Conservation (phyloP, 768 basidiomycete species). For the Fomitopsis pulvina region DNA sequence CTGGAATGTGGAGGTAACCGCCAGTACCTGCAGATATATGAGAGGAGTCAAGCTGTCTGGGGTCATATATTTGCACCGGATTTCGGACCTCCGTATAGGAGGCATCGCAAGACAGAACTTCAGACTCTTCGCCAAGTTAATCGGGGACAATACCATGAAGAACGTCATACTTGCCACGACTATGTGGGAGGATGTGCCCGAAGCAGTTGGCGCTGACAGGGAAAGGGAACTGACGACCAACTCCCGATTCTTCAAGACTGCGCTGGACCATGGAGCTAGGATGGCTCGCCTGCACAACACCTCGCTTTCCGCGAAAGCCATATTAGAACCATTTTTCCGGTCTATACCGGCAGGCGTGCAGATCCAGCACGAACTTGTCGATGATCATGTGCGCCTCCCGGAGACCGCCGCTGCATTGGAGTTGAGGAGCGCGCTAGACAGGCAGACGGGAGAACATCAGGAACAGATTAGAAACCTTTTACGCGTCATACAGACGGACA, state of each 20-base stretch:
- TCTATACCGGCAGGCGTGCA: conserved; percentile 36
- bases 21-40: not conserved
- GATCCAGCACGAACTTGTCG: conserved; percentile 51
- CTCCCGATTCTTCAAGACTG: not conserved
- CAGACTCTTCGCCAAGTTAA: conserved; percentile 12
- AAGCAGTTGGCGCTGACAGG: not conserved
- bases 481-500: not conserved
- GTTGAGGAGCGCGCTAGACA: too few relatives aligned
- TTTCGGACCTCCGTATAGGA: conserved; percentile 13
- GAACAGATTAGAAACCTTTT: too few relatives aligned
- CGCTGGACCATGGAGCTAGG: conserved; percentile 39
- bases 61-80: conserved; percentile 17
- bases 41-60: conserved; percentile 9
- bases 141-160: conserved; percentile 10
- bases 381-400: conserved; percentile 21
- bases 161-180: conserved; percentile 20
- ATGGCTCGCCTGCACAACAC: conserved; percentile 35
- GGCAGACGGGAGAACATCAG: too few relatives aligned
- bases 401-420: too few relatives aligned
- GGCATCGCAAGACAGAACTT: conserved; percentile 8
- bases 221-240: not conserved
- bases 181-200: conserved; percentile 17
- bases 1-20: not conserved
- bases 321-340: conserved; percentile 26
- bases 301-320: conserved; percentile 31